A percentile compares a stretch with the other conserved stretches of the same genome.
Conservation (phyloP, 2,329 filamentous ascomycete species). For the Aspergillus glaucus region DNA sequence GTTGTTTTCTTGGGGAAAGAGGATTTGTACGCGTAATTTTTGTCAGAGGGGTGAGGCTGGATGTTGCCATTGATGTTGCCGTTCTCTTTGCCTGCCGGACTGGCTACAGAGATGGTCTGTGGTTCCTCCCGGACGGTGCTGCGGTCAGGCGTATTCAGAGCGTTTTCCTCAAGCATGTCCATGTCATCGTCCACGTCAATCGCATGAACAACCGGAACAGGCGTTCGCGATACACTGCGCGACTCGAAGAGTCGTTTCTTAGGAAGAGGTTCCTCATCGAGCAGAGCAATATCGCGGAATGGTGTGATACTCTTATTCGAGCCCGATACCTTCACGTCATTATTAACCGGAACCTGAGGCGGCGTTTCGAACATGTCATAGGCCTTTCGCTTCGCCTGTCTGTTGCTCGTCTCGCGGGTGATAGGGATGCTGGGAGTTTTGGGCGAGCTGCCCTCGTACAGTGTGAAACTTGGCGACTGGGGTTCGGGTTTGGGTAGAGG, state of each 20-base stretch:
- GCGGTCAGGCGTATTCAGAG: too few relatives aligned
- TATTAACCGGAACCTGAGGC: not conserved
- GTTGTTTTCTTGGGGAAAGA: conserved; percentile 3
- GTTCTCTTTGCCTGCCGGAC: not conserved
- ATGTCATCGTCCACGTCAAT: too few relatives aligned
- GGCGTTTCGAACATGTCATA: not conserved
- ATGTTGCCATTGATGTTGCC: not conserved
- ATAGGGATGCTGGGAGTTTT: not conserved
- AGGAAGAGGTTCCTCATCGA: not conserved
- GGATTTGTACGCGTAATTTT: not conserved
- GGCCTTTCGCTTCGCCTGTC: not conserved
- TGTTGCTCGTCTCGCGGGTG: not conserved
- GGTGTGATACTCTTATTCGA: not conserved
- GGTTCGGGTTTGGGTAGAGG: not conserved
- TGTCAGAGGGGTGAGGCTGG: too few relatives aligned
- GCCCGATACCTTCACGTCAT: not conserved
- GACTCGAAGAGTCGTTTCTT: not conserved
- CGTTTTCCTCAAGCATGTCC: too few relatives aligned
- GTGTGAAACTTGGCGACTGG: not conserved
- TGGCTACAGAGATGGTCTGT: not conserved
- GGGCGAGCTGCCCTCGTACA: not conserved
- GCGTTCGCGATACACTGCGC: not conserved
- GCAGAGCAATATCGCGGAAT: not conserved
- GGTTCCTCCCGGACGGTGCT: not conserved
- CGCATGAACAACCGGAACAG: not conserved